A percentile compares a stretch with the other conserved stretches of the same genome.
These are phyloP conservation scores for Peniophora sp. DNA, from an alignment of 1,284 basidiomycete genomes.

Conservation along the genomic window DNA sequence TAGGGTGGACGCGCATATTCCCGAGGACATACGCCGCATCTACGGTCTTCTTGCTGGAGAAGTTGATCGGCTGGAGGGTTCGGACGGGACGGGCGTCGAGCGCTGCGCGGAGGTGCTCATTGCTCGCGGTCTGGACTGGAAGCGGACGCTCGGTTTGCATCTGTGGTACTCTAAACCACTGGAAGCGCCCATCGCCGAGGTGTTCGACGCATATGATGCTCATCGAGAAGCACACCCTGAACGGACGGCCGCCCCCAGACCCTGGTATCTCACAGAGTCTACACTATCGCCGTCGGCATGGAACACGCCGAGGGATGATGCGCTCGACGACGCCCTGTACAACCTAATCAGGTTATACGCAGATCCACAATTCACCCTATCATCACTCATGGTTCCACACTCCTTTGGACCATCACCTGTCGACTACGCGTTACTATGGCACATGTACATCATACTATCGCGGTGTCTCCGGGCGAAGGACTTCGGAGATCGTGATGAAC, in stretches of 20 bases:
- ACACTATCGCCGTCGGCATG: constrained; percentile 18
- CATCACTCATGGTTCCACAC: constrained; percentile 53
- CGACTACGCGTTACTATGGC: constrained; percentile 88
- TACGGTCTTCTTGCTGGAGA: constrained; percentile 86
- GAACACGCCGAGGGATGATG: constrained; percentile 29
- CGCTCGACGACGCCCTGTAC: constrained; percentile 67
- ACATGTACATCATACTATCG: constrained; percentile 85
- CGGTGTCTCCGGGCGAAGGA: constrained; percentile 78
- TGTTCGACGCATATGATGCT: constrained; percentile 62
- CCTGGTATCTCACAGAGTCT: constrained; percentile 53
- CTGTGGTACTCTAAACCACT: constrained; percentile 84
- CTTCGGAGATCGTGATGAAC: constrained; percentile 70
- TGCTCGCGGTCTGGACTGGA: constrained; percentile 90
- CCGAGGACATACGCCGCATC: constrained; percentile 65
- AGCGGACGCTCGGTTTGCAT: constrained; percentile 84
- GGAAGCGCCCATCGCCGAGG: constrained; percentile 65
- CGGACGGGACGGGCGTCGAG: constrained; percentile 46
- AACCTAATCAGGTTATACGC: constrained; percentile 78
- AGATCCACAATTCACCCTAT: constrained; percentile 58
- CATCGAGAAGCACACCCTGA: constrained; percentile 35
- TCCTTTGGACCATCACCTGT: constrained; percentile 72
- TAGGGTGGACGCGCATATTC: constrained; percentile 67
- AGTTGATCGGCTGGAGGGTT: constrained; percentile 57
- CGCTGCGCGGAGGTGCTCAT: constrained; percentile 60
- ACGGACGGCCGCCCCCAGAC: constrained; percentile 55